phyloP scores from a whole-genome alignment of 2,329 filamentous ascomycete genomes.

The Blumeria hordei region DNA sequence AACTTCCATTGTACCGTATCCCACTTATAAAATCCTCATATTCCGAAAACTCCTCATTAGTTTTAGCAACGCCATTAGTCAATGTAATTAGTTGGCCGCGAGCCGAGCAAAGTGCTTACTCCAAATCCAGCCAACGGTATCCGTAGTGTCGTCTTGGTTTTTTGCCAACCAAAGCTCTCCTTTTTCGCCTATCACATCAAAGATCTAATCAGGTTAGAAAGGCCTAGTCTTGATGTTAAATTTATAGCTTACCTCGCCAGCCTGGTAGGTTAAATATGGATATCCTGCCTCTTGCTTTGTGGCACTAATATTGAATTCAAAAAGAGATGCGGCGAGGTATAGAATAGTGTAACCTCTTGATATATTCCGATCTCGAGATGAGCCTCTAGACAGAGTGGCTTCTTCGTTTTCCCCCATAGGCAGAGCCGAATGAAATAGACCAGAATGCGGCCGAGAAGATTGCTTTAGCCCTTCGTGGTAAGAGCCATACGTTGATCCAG shows the following conservation, averaged over 20 bases:
- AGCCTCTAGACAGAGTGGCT: conserved; percentile 29
- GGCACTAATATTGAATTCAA: conserved; percentile 90
- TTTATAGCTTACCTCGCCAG: conserved; percentile 45
- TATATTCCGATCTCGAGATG: conserved; percentile 29
- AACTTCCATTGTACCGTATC: no score
- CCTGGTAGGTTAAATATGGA: conserved; percentile 84
- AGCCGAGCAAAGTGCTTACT: conserved; percentile 76
- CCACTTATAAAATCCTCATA: no score
- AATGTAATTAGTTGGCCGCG: conserved; percentile 14
- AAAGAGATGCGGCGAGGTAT: conserved; percentile 80
- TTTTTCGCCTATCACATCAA: conserved; percentile 85
- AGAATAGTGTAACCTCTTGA: conserved; percentile 44
- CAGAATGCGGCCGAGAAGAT: conserved; percentile 33
- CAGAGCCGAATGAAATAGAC: conserved; percentile 68
- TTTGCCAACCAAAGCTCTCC: conserved; percentile 93
- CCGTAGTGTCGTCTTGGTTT: conserved; percentile 72
- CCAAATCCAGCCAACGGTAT: conserved; percentile 91
- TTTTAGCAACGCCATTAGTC: no score
- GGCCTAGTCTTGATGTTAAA: conserved; percentile 1
- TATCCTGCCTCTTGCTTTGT: conserved; percentile 84
- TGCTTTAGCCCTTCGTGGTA: conserved; percentile 13
- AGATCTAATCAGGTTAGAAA: conserved; percentile 28
- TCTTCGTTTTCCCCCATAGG: conserved; percentile 47
- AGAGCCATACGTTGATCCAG: conserved; percentile 29
- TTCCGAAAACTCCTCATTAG: no score